Percentiles rank a stretch among this genome's conserved stretches.
Conservation (phyloP, 208 protist genomes). For the Acanthamoeba lenticulata region DNA sequence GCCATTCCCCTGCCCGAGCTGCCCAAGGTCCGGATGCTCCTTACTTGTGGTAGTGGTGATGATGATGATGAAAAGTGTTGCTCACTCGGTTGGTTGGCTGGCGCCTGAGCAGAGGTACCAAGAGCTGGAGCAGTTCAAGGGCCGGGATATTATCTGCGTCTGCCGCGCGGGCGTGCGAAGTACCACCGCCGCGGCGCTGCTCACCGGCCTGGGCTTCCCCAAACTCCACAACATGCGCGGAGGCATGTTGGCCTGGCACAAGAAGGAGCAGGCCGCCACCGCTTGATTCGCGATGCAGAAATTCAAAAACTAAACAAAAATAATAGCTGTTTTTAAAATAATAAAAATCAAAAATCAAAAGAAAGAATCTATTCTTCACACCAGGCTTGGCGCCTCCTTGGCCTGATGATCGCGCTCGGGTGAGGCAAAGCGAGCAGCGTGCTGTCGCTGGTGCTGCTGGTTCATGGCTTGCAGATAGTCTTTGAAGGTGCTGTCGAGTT, state of each 20-base stretch:
- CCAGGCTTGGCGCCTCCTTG: too few species aligned
- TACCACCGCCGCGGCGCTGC: background rate
- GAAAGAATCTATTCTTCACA: too few species aligned
- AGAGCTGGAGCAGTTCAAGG: background rate
- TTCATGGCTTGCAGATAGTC: too few species aligned
- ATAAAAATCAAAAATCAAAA: too few species aligned
- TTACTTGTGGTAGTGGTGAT: background rate
- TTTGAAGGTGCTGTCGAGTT: too few species aligned
- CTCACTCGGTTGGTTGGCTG: background rate
- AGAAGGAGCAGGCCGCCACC: background rate
- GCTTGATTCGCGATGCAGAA: too few species aligned
- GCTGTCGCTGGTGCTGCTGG: too few species aligned
- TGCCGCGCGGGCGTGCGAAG: background rate
- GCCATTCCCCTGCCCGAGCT: background rate
- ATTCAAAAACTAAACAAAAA: too few species aligned
- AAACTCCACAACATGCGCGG: conserved; percentile 8
- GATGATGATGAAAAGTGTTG: background rate
- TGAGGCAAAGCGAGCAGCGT: too few species aligned
- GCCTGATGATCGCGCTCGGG: too few species aligned
- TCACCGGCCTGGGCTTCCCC: conserved; percentile 13
- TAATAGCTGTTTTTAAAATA: too few species aligned
- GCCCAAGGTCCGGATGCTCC: background rate
- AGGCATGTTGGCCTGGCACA: background rate
- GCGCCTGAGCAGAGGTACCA: background rate
- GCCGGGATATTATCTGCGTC: background rate